Percentiles rank a stretch among this genome's conserved stretches.
phyloP scores from a whole-genome alignment of 2,329 filamentous ascomycete genomes.

The Nothophoma quercina region DNA sequence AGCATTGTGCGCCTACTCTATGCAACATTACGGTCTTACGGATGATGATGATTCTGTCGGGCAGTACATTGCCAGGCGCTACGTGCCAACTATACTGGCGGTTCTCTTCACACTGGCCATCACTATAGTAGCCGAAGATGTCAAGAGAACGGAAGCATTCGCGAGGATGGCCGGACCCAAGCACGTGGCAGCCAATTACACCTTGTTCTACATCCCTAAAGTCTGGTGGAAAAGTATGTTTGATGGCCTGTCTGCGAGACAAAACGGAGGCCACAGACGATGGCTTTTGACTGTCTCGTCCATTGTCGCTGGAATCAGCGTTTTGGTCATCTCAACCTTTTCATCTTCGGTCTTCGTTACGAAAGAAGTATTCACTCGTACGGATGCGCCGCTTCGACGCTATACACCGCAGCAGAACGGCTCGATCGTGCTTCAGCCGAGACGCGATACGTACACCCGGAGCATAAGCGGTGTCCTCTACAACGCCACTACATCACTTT shows the following conservation, averaged over 20 bases:
- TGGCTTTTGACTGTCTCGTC: constrained; percentile 3
- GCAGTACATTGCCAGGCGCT: constrained; percentile 7
- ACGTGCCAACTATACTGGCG: constrained; percentile 21
- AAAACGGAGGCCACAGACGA: neutral
- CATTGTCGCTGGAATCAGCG: neutral
- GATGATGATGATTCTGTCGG: neutral
- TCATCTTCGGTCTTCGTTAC: neutral
- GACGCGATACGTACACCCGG: constrained; percentile 11
- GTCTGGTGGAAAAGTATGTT: constrained; percentile 6
- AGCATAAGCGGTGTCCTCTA: constrained; percentile 10
- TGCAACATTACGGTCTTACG: neutral
- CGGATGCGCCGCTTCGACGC: neutral
- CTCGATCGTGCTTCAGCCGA: neutral
- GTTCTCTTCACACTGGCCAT: constrained; percentile 19
- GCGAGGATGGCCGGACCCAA: constrained; percentile 12
- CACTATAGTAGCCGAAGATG: constrained; percentile 17
- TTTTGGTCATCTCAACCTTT: neutral
- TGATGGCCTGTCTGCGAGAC: neutral
- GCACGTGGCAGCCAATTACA: neutral
- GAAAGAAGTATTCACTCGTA: neutral
- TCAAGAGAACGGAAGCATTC: constrained; percentile 24
- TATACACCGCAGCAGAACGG: neutral
- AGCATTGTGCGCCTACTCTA: neutral
- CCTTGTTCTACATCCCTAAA: constrained; percentile 1
- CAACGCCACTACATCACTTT: constrained; percentile 13